Conservation (phyloP, 176 grass and related monocot genomes). For the Leersia perrieri region DNA sequence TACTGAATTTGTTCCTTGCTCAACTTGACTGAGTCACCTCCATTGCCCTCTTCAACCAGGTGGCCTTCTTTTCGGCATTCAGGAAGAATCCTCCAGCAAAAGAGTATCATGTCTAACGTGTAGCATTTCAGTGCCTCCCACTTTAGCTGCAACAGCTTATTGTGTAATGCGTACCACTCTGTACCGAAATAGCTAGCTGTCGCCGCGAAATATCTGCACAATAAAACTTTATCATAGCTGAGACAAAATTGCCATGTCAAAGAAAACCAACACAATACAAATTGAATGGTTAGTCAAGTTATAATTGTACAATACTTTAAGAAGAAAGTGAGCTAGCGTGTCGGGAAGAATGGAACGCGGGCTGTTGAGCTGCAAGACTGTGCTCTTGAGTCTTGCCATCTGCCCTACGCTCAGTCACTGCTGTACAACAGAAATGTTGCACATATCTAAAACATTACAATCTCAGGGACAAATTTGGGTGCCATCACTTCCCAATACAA, state of each 20-base stretch:
- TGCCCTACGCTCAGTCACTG: too few relatives aligned
- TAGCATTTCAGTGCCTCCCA: slow-evolving; percentile 6
- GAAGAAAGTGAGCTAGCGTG: too few relatives aligned
- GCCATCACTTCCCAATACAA: background rate
- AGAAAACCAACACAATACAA: background rate
- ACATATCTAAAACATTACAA: background rate
- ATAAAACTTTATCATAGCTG: background rate
- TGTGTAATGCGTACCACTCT: background rate
- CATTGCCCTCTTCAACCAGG: slow-evolving; percentile 18
- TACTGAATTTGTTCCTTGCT: slow-evolving; percentile 43
- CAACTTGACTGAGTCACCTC: slow-evolving; percentile 16
- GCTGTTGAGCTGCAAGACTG: too few relatives aligned
- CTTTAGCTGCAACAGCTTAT: background rate
- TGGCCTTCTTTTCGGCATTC: slow-evolving; percentile 14
- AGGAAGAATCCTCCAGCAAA: slow-evolving; percentile 24
- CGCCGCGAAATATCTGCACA: background rate
- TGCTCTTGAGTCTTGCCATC: too few relatives aligned
- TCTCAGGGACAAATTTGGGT: background rate
- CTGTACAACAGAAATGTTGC: background rate
- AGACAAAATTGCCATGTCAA: background rate
- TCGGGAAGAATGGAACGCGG: too few relatives aligned
- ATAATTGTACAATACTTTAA: background rate
- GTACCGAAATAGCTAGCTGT: background rate
- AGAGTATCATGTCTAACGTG: slow-evolving; percentile 7
- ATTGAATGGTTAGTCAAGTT: background rate